These are phyloP conservation scores for Kwoniella botswanensis DNA, from an alignment of 768 basidiomycete species.

Conservation along the genomic window DNA sequence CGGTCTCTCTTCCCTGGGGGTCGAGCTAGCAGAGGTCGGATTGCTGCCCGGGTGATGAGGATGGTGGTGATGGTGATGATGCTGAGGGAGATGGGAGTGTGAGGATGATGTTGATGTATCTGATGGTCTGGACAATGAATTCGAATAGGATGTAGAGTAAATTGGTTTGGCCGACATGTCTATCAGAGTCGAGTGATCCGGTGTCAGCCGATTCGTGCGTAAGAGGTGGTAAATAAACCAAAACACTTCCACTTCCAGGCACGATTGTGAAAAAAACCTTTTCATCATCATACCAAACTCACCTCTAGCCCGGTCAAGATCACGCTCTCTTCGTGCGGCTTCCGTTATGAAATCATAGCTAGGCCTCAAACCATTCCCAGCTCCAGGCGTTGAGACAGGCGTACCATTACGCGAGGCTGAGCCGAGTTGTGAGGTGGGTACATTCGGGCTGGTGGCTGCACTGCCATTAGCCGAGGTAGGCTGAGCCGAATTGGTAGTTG, in stretches of 20 bases:
- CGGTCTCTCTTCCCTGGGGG: constrained; percentile 8
- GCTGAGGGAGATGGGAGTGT: constrained; percentile 5
- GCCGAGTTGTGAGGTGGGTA: constrained; percentile 12
- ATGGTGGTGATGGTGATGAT: constrained; percentile 25
- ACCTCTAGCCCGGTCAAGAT: constrained; percentile 26
- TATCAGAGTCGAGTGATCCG: neutral
- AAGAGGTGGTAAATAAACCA: neutral
- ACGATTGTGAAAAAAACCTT: neutral
- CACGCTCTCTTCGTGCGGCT: constrained; percentile 19
- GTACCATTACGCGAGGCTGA: constrained; percentile 14
- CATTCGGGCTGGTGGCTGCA: constrained; percentile 19
- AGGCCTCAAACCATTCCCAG: constrained; percentile 20
- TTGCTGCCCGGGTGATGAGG: constrained; percentile 6
- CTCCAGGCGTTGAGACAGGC: constrained; percentile 8
- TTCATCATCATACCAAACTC: constrained; percentile 12
- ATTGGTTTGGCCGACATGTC: neutral
- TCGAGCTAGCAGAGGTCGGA: constrained; percentile 12
- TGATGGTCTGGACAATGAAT: constrained; percentile 11
- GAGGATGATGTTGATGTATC: constrained; percentile 8
- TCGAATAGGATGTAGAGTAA: constrained; percentile 8
- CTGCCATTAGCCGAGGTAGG: constrained; percentile 5
- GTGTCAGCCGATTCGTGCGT: constrained; percentile 8
- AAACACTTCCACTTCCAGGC: neutral
- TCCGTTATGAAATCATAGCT: constrained; percentile 21
- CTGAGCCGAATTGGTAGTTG: constrained; percentile 7